Percentiles rank a stretch among this genome's conserved stretches.
Evolutionary conservation across 768 basidiomycete species (phyloP).

Genomic region (Podaxis pistillaris): DNA sequence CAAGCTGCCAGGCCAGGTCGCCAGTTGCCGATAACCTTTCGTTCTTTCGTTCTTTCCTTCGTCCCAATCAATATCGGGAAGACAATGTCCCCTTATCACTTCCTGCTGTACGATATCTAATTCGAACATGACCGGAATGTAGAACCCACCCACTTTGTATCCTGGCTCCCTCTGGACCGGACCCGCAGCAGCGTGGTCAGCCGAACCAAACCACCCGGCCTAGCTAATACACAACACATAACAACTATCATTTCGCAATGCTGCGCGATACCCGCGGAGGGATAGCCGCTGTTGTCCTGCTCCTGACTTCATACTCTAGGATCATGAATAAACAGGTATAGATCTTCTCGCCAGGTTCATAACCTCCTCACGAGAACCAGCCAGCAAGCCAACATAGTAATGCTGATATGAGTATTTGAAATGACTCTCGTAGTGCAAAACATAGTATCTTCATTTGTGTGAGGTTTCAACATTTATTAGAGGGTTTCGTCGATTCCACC

Average conservation of each 20-base stretch:
- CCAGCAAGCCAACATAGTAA: background rate
- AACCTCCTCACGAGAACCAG: background rate
- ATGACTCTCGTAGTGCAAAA: background rate
- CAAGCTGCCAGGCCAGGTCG: background rate
- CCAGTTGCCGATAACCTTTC: background rate
- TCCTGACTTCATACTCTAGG: background rate
- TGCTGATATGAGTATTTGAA: background rate
- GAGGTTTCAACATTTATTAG: background rate
- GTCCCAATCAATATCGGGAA: background rate
- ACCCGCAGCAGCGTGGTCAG: background rate
- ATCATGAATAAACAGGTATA: background rate
- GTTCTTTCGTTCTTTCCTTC: background rate
- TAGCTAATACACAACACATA: background rate
- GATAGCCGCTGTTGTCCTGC: background rate
- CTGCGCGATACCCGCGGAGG: conserved; percentile 7
- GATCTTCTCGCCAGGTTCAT: background rate
- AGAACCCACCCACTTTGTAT: background rate
- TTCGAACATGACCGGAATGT: background rate
- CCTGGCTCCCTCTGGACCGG: background rate
- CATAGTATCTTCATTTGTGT: background rate
- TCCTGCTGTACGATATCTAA: background rate
- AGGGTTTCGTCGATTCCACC: background rate
- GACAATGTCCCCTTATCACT: background rate
- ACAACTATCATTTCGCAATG: background rate
- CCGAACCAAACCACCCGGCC: conserved; percentile 7